Percentiles rank a stretch among this genome's conserved stretches.
Conservation (phyloP, 2,329 filamentous ascomycete genomes). For the Boeremia lycopersici region DNA sequence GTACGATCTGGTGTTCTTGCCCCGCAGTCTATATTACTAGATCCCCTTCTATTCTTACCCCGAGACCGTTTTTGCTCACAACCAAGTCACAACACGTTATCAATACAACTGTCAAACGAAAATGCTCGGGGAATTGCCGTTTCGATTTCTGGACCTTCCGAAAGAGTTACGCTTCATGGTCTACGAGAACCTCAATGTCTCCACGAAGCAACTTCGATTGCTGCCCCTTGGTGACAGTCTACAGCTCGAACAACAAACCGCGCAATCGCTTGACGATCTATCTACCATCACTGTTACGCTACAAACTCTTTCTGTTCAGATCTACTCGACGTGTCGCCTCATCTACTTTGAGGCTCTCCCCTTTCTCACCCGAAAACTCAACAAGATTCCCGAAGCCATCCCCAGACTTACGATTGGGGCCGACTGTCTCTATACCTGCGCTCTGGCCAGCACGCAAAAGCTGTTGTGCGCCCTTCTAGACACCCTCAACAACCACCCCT, state of each 20-base stretch:
- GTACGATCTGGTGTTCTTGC: neutral
- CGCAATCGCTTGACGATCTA: neutral
- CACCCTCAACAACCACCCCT: neutral
- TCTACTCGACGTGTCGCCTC: conserved; percentile 10
- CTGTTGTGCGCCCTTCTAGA: neutral
- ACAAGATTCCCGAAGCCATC: neutral
- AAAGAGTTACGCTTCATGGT: conserved; percentile 18
- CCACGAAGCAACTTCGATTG: neutral
- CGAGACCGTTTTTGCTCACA: too few species aligned
- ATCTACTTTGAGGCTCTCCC: conserved; percentile 6
- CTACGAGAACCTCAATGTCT: conserved; percentile 11
- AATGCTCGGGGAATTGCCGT: neutral
- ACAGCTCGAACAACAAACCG: neutral
- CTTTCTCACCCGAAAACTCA: conserved; percentile 3
- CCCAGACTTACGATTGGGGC: conserved; percentile 1
- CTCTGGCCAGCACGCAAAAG: neutral
- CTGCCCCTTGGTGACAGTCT: neutral
- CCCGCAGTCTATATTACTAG: neutral
- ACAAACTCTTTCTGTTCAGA: conserved; percentile 6
- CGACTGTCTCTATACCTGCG: conserved; percentile 1
- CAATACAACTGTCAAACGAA: neutral
- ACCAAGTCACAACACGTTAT: neutral
- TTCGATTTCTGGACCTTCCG: conserved; percentile 14
- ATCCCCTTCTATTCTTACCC: neutral
- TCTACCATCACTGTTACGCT: conserved; percentile 2